Percentiles rank a stretch among this genome's conserved stretches.
Conservation (phyloP, 352 stramenopile species). For the Phytophthora colocasiae region DNA sequence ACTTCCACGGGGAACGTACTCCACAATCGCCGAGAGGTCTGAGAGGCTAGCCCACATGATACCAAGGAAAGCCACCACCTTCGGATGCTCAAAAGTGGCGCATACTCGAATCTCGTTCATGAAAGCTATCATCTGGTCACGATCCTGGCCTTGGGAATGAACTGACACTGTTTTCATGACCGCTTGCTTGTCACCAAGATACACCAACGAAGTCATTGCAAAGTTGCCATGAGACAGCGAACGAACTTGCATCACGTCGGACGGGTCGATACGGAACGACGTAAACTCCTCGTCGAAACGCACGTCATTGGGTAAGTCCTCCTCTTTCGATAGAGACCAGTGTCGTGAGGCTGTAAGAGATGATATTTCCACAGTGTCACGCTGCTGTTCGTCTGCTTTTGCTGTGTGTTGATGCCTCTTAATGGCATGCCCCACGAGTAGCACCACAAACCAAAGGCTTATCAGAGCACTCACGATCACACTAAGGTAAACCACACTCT, state of each 20-base stretch:
- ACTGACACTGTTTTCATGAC: constrained; percentile 48
- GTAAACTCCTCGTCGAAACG: constrained; percentile 39
- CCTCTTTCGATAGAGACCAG: constrained; percentile 31
- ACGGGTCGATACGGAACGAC: constrained; percentile 44
- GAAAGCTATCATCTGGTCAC: constrained; percentile 48
- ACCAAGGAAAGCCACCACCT: constrained; percentile 64
- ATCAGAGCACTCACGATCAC: constrained; percentile 42
- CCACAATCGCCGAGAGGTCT: constrained; percentile 68
- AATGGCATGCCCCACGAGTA: constrained; percentile 35
- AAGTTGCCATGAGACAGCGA: constrained; percentile 43
- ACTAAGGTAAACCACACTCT: constrained; percentile 33
- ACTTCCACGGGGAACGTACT: constrained; percentile 56
- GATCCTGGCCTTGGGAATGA: constrained; percentile 30
- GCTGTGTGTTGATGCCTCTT: constrained; percentile 8
- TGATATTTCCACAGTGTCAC: constrained; percentile 32
- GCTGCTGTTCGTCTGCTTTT: constrained; percentile 19
- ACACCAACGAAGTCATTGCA: constrained; percentile 43
- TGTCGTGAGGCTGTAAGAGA: constrained; percentile 31
- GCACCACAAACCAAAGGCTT: constrained; percentile 43
- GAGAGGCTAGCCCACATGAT: constrained; percentile 63
- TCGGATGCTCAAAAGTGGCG: constrained; percentile 58
- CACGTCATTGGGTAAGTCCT: constrained; percentile 41
- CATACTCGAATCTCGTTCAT: constrained; percentile 78
- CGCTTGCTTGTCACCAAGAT: constrained; percentile 46
- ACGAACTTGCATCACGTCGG: constrained; percentile 49